phyloP scores from a whole-genome alignment of 2,329 filamentous ascomycete genomes.

The Phialophora chinensis region DNA sequence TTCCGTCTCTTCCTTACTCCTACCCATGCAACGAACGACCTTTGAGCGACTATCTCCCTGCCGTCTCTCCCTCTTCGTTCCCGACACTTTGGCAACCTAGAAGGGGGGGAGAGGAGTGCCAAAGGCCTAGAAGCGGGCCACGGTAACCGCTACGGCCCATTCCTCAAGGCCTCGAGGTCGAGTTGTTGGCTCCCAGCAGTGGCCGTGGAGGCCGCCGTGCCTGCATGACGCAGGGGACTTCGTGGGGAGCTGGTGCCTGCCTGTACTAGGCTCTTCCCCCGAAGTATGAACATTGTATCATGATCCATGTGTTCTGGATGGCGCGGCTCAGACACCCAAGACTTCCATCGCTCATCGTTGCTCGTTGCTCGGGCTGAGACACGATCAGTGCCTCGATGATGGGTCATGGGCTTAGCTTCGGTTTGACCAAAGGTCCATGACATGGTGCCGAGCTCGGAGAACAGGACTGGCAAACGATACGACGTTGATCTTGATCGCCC shows the following conservation, averaged over 20 bases:
- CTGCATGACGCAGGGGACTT: slow-evolving; percentile 29
- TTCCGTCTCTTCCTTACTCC: background rate
- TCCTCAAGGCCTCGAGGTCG: slow-evolving; percentile 2
- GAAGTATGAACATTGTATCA: slow-evolving; percentile 6
- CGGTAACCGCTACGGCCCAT: slow-evolving; percentile 15
- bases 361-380: slow-evolving; percentile 8
- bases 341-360: background rate
- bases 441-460: slow-evolving; percentile 6
- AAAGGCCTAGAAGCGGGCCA: slow-evolving; percentile 2
- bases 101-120: background rate
- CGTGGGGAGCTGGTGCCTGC: slow-evolving; percentile 2
- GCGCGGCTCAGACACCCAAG: slow-evolving; percentile 10
- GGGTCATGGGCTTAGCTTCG: background rate
- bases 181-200: slow-evolving; percentile 11
- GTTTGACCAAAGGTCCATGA: background rate
- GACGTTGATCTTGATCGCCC: background rate
- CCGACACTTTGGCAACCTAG: background rate
- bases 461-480: background rate
- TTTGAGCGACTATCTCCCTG: slow-evolving; percentile 6
- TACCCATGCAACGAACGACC: slow-evolving; percentile 14
- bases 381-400: background rate
- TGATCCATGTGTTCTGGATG: slow-evolving; percentile 9
- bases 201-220: slow-evolving; percentile 16
- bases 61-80: background rate
- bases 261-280: slow-evolving; percentile 5